Conservation (phyloP, 371 early-diverging fungal species). For the Mortierella sp. region DNA sequence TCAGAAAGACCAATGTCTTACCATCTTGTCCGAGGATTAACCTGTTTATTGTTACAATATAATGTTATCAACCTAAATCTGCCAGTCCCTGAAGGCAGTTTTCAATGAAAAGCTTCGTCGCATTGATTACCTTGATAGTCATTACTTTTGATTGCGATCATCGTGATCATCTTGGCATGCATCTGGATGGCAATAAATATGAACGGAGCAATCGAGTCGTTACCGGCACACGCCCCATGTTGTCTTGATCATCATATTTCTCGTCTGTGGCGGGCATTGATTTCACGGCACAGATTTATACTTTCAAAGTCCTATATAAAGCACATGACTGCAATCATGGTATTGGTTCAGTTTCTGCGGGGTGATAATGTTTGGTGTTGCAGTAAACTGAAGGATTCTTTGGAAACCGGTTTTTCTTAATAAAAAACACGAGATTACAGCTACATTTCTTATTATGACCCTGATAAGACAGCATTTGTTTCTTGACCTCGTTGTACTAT, state of each 20-base stretch:
- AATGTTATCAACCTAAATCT: constrained; percentile 41
- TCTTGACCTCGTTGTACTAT: constrained; percentile 22
- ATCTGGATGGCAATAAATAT: constrained; percentile 76
- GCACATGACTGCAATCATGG: constrained; percentile 63
- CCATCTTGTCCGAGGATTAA: constrained; percentile 63
- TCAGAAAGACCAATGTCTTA: constrained; percentile 58
- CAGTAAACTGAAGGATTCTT: constrained; percentile 52
- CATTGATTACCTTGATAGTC: constrained; percentile 49
- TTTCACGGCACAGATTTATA: constrained; percentile 49
- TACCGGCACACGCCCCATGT: constrained; percentile 61
- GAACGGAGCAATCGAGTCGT: constrained; percentile 75
- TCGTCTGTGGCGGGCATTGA: constrained; percentile 69
- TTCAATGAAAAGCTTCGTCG: constrained; percentile 33
- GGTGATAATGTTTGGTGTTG: constrained; percentile 65
- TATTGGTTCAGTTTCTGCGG: constrained; percentile 61
- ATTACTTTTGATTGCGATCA: constrained; percentile 45
- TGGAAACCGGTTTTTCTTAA: constrained; percentile 21
- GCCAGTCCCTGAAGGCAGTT: constrained; percentile 30
- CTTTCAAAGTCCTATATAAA: constrained; percentile 64
- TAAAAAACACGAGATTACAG: constrained; percentile 7
- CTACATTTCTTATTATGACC: neutral
- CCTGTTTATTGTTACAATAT: constrained; percentile 28
- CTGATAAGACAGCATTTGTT: neutral
- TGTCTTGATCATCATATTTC: constrained; percentile 49
- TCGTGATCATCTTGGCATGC: constrained; percentile 72